Evolutionary conservation across 805 yeast species (phyloP), one percentile per base, ranked within the genome.

Genomic region (Maudiozyma saulgeensis): DNA sequence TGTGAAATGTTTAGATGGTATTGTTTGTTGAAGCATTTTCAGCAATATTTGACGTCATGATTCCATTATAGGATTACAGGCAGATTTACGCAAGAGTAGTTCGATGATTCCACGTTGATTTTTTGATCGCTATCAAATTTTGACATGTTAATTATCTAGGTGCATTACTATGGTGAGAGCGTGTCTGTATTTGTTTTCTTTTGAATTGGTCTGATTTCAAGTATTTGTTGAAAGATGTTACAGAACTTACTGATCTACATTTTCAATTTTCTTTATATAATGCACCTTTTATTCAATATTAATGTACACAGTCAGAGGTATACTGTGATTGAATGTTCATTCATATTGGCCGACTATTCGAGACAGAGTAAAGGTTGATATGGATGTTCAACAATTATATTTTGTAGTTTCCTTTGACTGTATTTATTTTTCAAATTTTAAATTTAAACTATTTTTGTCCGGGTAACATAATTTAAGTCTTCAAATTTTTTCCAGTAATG

Each of bases 11-110:
- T 28, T 28, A 28, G 42, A 23, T 39, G 42, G 42, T 39, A 39
- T 39, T 39, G 39, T 44, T 44, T 44, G 47, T 44, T 44, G 47
- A 44, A 44, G 47, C 47, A n/a, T 23, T 26, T 28, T 28, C n/a
- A 28, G n/a, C 31, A n/a, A 26, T 26, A 26, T 23, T 23, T 15
- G 25, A 39, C 9, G 25, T 23, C 7, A n/a, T 25, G 32, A 25
- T 23, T 42, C 35, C 44, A 42, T 42, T 42, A 42, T 42, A 42
- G 44, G 44, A 42, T 18, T 6, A 28, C 26, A 28, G 13, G 28
- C 37, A 31, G 25, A 42, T 18, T 18, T 28, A 28, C 44, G 37
- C 37, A 42, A 42, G 44, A 42, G 44, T 42, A 42, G 44, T 42
- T 28, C 19, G 40, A 37, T 18, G 11, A 37, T n/a, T 8, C 3